These are phyloP conservation scores for Vigna reflexopilosa DNA, from an alignment of 306 rosid genomes.

Conservation along the genomic window DNA sequence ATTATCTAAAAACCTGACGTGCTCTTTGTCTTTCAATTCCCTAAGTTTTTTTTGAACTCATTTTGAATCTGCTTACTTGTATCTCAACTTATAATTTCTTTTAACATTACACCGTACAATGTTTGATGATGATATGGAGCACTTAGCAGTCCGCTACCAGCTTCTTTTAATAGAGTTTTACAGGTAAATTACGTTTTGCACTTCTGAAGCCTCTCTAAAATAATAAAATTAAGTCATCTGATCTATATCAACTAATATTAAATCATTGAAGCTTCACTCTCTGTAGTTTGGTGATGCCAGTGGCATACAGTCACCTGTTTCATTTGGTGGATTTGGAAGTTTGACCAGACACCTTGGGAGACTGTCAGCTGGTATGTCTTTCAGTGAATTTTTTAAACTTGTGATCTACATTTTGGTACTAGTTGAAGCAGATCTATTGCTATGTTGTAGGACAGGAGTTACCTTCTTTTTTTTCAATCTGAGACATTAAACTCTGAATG, in stretches of 20 bases:
- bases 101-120: slow-evolving; percentile 40
- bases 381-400: slow-evolving; percentile 23
- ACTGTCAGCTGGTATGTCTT: slow-evolving; percentile 66
- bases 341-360: slow-evolving; percentile 92
- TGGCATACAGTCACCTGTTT: slow-evolving; percentile 95
- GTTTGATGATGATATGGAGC: slow-evolving; percentile 44
- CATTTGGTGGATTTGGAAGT: slow-evolving; percentile 97
- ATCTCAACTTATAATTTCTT: background rate
- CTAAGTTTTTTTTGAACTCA: background rate
- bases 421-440: slow-evolving; percentile 2
- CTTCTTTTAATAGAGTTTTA: slow-evolving; percentile 81
- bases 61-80: background rate
- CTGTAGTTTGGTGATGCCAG: slow-evolving; percentile 95
- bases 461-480: background rate
- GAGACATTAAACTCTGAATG: background rate
- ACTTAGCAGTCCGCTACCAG: slow-evolving; percentile 79
- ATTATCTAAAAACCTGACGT: slow-evolving; percentile 10
- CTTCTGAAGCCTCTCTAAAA: slow-evolving; percentile 41
- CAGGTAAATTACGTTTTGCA: slow-evolving; percentile 62
- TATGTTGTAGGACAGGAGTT: slow-evolving; percentile 14
- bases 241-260: slow-evolving; percentile 40
- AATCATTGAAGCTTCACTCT: slow-evolving; percentile 47
- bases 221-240: slow-evolving; percentile 38
- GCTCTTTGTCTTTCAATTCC: slow-evolving; percentile 27
- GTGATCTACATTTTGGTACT: slow-evolving; percentile 18